Conservation (phyloP, 352 stramenopile genomes). For the Phytophthora constricta region DNA sequence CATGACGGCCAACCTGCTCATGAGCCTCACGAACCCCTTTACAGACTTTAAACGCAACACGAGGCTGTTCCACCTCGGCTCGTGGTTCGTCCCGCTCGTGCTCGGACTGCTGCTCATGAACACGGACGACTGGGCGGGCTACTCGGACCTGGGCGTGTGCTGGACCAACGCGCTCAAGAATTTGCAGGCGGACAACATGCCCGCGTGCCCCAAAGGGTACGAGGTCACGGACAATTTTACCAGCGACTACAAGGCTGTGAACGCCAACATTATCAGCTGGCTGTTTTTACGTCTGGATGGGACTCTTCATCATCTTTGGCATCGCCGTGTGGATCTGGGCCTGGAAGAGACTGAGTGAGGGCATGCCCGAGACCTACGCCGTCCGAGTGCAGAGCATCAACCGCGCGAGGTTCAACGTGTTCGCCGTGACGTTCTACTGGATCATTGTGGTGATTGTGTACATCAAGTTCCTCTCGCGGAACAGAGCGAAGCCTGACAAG, state of each 20-base stretch:
- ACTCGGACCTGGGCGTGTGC: constrained; percentile 87
- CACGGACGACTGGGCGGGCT: constrained; percentile 77
- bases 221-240: constrained; percentile 74
- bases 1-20: constrained; percentile 88
- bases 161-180: constrained; percentile 88
- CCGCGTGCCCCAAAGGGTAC: constrained; percentile 30
- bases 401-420: constrained; percentile 87
- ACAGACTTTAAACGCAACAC: constrained; percentile 91
- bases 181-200: constrained; percentile 44
- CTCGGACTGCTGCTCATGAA: constrained; percentile 77
- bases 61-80: constrained; percentile 85
- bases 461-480: constrained; percentile 74
- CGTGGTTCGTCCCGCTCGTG: constrained; percentile 70
- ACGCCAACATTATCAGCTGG: constrained; percentile 89
- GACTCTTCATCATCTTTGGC: constrained; percentile 78
- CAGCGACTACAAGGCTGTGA: constrained; percentile 72
- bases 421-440: constrained; percentile 91
- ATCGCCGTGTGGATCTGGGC: constrained; percentile 88
- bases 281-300: constrained; percentile 91
- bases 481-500: constrained; percentile 59
- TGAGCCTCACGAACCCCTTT: constrained; percentile 91
- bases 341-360: constrained; percentile 86
- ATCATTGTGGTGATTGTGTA: constrained; percentile 82
- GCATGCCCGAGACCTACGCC: constrained; percentile 88
- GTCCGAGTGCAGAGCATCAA: constrained; percentile 89